These are phyloP conservation scores for Fusarium sp. DNA, from an alignment of 2,329 filamentous ascomycete species.

Conservation along the genomic window DNA sequence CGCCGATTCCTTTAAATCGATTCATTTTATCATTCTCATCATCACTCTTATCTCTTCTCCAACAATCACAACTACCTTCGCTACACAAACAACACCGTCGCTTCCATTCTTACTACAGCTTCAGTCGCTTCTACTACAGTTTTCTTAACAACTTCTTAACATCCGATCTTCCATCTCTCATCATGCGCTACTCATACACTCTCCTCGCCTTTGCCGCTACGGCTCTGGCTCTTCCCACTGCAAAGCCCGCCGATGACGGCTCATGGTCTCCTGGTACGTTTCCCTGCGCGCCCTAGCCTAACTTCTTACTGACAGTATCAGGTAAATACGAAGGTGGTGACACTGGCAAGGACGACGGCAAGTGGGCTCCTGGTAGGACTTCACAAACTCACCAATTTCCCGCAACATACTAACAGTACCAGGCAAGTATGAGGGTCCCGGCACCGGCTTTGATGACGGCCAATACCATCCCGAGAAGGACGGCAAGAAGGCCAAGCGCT, in stretches of 20 bases:
- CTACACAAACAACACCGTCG: not conserved
- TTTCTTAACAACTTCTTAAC: not conserved
- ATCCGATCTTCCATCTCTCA: not conserved
- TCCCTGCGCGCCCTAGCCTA: too few relatives aligned
- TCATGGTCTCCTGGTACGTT: slow-evolving; percentile 16
- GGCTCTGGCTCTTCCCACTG: slow-evolving; percentile 39
- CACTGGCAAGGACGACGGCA: slow-evolving; percentile 11
- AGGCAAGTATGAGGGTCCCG: slow-evolving; percentile 26
- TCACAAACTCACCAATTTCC: fast-evolving
- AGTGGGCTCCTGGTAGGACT: slow-evolving; percentile 17
- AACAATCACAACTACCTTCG: slow-evolving; percentile 10
- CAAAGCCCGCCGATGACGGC: slow-evolving; percentile 36
- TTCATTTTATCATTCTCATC: slow-evolving; percentile 20
- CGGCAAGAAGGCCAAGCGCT: slow-evolving; percentile 10
- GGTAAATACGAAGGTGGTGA: slow-evolving; percentile 28
- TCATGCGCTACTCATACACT: slow-evolving; percentile 41
- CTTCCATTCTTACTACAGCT: not conserved
- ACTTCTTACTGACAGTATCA: not conserved
- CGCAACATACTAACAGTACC: not conserved
- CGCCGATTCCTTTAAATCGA: not conserved
- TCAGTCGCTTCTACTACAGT: not conserved
- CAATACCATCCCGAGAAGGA: slow-evolving; percentile 4
- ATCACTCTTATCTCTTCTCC: slow-evolving; percentile 7
- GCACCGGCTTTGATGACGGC: slow-evolving; percentile 11
- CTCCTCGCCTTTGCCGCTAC: slow-evolving; percentile 40